phyloP scores from a whole-genome alignment of 139 green algal genomes.

The Auxenochlorella pyrenoidosa region DNA sequence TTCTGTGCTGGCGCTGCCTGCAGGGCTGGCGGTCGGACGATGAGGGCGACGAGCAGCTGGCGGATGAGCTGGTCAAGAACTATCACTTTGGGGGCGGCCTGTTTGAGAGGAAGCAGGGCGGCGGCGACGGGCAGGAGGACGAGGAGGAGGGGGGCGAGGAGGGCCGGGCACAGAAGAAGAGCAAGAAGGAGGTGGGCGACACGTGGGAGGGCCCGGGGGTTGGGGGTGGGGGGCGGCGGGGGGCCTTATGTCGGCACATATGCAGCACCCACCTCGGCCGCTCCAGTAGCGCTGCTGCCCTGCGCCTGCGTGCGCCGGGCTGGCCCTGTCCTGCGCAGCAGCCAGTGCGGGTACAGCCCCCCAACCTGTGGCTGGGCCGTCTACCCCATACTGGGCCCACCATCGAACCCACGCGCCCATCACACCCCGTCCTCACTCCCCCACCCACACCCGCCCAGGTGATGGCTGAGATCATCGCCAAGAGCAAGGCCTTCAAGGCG shows the following conservation, averaged over 20 bases:
- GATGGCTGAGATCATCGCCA: slow-evolving; percentile 98
- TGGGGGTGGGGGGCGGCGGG: neutral
- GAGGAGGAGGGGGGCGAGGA: slow-evolving; percentile 41
- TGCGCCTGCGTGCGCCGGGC: too few species aligned
- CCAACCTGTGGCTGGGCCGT: too few species aligned
- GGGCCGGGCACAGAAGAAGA: slow-evolving; percentile 48
- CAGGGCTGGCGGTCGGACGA: slow-evolving; percentile 39
- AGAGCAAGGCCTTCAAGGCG: slow-evolving; percentile 89
- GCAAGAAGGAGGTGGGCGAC: slow-evolving; percentile 80
- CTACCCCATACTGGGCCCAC: too few species aligned
- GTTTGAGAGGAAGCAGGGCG: slow-evolving; percentile 44
- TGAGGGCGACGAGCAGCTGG: slow-evolving; percentile 66
- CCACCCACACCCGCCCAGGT: slow-evolving; percentile 65
- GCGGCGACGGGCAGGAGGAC: neutral
- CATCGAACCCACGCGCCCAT: too few species aligned
- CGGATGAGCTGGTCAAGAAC: slow-evolving; percentile 65
- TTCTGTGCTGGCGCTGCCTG: neutral
- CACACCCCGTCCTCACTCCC: too few species aligned
- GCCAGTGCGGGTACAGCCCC: too few species aligned
- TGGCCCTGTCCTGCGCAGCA: too few species aligned
- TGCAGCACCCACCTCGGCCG: too few species aligned
- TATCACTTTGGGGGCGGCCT: slow-evolving; percentile 85
- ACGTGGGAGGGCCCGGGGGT: neutral
- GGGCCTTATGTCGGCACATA: too few species aligned
- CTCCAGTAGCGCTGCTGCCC: too few species aligned